Percentiles rank a stretch among this genome's conserved stretches.
Evolutionary conservation across 208 protist genomes (phyloP).

Genomic region (Blechomonas ayalai): DNA sequence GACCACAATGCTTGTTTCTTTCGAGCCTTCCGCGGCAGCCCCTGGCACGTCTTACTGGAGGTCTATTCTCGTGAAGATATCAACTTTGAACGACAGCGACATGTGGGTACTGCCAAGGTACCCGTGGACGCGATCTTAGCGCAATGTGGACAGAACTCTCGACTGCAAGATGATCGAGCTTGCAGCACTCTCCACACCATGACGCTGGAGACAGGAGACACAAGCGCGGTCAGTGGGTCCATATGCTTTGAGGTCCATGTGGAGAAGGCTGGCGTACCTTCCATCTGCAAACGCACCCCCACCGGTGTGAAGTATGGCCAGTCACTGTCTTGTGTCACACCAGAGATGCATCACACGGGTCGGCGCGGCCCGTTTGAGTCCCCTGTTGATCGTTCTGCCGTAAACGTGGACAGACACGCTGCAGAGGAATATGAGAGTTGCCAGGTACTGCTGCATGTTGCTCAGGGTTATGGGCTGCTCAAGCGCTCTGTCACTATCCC

Average conservation of each 20-base stretch:
- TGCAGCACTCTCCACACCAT: conserved; percentile 7
- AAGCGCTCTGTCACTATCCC: background rate
- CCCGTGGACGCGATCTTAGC: conserved; percentile 20
- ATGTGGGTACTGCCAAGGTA: conserved; percentile 23
- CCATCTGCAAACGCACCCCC: too few species aligned
- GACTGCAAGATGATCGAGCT: too few species aligned
- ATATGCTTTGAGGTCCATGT: conserved; percentile 14
- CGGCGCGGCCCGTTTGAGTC: background rate
- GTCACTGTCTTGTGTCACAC: background rate
- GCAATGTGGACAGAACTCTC: background rate
- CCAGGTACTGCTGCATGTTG: too few species aligned
- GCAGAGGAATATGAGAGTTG: too few species aligned
- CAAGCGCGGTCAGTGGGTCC: background rate
- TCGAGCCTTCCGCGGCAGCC: conserved; percentile 8
- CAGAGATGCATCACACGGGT: background rate
- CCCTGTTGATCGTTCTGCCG: background rate
- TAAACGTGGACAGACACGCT: too few species aligned
- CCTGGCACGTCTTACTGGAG: conserved; percentile 19
- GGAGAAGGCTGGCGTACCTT: too few species aligned
- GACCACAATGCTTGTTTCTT: conserved; percentile 7
- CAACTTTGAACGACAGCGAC: too few species aligned
- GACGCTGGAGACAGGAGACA: background rate
- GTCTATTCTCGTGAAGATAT: conserved; percentile 16
- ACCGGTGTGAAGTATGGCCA: too few species aligned
- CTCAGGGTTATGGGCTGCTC: conserved; percentile 5